Evolutionary conservation across 2,329 filamentous ascomycete species (phyloP).

Genomic region (Colletotrichum sansevieriae): DNA sequence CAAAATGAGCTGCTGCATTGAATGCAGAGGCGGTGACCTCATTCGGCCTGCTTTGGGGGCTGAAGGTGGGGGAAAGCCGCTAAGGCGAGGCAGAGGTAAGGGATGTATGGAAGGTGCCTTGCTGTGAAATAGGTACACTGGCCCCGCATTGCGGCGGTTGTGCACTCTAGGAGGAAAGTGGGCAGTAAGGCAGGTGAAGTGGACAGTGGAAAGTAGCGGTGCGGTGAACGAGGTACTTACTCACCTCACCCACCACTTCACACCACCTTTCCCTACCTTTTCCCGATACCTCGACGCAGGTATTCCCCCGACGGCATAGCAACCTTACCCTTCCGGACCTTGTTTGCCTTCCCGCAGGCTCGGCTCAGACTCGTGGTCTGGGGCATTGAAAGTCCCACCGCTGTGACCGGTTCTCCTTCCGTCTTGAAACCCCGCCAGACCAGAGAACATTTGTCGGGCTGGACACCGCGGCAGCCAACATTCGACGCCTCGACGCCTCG

Average conservation of each 20-base stretch:
- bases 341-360: conserved; percentile 18
- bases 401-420: conserved; percentile 39
- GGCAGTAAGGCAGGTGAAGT: conserved; percentile 20
- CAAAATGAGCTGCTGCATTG: conserved; percentile 10
- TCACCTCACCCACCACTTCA: conserved; percentile 21
- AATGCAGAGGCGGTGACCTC: conserved; percentile 37
- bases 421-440: conserved; percentile 51
- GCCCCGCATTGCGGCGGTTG: conserved; percentile 14
- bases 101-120: too few species aligned
- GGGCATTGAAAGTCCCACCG: conserved; percentile 39
- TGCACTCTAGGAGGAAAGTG: conserved; percentile 3
- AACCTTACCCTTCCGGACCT: conserved; percentile 18
- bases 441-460: conserved; percentile 19
- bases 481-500: not conserved
- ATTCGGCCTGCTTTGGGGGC: conserved; percentile 30
- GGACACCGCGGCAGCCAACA: not conserved
- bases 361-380: conserved; percentile 17
- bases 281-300: not conserved
- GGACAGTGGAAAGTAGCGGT: conserved; percentile 24
- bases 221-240: conserved; percentile 14
- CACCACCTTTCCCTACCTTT: conserved; percentile 22
- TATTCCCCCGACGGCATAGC: conserved; percentile 21
- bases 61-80: conserved; percentile 38
- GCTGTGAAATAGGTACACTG: too few species aligned
- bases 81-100: conserved; percentile 1